phyloP scores from a whole-genome alignment of 495 filamentous ascomycete species.

The Trichoderma gamsii region DNA sequence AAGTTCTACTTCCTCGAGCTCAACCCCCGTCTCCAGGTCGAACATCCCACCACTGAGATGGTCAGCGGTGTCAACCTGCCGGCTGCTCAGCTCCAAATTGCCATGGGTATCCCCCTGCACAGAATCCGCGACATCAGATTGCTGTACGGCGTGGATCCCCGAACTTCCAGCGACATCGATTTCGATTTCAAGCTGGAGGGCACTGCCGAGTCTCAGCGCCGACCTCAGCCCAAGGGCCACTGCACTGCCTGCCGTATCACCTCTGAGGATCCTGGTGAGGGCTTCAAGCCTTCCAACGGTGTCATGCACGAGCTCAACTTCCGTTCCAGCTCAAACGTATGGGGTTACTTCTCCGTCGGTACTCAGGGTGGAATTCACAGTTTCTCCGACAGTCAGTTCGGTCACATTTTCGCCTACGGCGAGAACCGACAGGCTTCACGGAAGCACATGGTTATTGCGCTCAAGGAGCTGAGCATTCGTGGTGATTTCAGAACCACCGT shows the following conservation, averaged over 20 bases:
- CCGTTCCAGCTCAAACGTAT: constrained; percentile 95
- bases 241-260: constrained; percentile 99
- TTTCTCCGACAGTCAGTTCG: constrained; percentile 98
- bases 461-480: constrained; percentile 98
- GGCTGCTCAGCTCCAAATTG: constrained; percentile 94
- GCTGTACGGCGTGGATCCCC: constrained; percentile 91
- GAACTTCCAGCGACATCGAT: constrained; percentile 80
- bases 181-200: constrained; percentile 90
- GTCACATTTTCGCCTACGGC: constrained; percentile 98
- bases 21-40: constrained; percentile 96
- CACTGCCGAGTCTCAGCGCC: constrained; percentile 76
- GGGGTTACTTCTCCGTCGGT: constrained; percentile 99
- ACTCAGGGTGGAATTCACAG: constrained; percentile 95
- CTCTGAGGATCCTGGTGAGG: constrained; percentile 97
- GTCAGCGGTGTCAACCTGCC: constrained; percentile 96
- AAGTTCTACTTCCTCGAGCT: constrained; percentile 99
- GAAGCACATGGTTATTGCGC: constrained; percentile 98
- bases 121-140: constrained; percentile 93
- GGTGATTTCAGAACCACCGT: constrained; percentile 98
- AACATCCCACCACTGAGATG: constrained; percentile 99
- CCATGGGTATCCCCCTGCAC: constrained; percentile 96
- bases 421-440: constrained; percentile 92
- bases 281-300: constrained; percentile 98
- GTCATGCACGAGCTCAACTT: constrained; percentile 99
- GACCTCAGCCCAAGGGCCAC: constrained; percentile 90